Base-by-base conservation (phyloP, 257 asterid species). In the Voacanga thouarsii region DNA sequence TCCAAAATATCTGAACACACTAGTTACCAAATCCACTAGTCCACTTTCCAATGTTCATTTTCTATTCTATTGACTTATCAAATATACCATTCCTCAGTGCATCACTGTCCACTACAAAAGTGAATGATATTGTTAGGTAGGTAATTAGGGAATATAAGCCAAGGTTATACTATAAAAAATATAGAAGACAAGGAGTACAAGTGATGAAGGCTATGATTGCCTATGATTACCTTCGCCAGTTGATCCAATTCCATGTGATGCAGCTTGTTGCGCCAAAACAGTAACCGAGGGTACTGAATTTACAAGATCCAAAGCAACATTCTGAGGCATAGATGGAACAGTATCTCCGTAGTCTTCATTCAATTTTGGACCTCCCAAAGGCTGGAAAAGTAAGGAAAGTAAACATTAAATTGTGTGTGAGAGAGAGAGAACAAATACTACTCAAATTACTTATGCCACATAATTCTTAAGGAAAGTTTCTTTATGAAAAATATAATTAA, bases 261-360 rank as follows among this genome's bases (percentile, higher is more conserved):
- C 59, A 57, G 76, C 77, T 56, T 64, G 78, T 45, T 83, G 82
- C 44, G 83, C 86, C 80, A 80, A 61, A 77, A 69, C 70, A 81
- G 78, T 81, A 81, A 64, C 79, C 65, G 88, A 56, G 71, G 75
- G 79, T 70, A 55, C 71, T 72, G 67, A 85, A 77, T 85, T 53
- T 47, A 80, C 74, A 50, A 74, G 72, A 79, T 78, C 85, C 83
- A 84, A 87, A 77, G 64, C 78, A 75, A 82, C 88, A 77, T 86
- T 88, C 72, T 73, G 90, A 70, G 80, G 89, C 81, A 86, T 90
- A 79, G 99, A 89, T 60, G 97, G 97, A 87, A 92, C 92, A 53
- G 98, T 92, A 77, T 83, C 85, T 74, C 83, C 87, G 83, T 86
- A 83, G 82, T 87, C 89, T 77, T 88, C 94, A 21, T 74, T 87